Evolutionary conservation across 768 basidiomycete genomes (phyloP).

Genomic region (Boletus vinaceobasis): DNA sequence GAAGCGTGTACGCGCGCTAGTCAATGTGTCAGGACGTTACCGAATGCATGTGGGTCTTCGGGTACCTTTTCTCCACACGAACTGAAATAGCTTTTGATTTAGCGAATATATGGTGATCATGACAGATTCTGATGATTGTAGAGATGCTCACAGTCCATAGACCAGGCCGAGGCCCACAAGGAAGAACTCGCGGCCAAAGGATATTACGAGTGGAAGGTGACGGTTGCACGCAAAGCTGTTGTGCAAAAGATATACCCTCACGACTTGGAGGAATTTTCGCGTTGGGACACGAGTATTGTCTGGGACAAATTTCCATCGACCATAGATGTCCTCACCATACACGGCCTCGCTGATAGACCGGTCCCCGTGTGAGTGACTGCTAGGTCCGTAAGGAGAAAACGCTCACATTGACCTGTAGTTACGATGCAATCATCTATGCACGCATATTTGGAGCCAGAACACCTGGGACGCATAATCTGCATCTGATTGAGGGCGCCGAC

Average conservation of each 20-base stretch:
- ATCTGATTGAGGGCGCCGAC: constrained; percentile 70
- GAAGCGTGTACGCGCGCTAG: constrained; percentile 52
- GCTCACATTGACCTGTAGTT: constrained; percentile 38
- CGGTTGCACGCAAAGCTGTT: constrained; percentile 62
- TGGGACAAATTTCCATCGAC: constrained; percentile 63
- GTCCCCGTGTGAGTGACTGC: constrained; percentile 61
- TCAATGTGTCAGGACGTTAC: constrained; percentile 76
- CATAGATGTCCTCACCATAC: constrained; percentile 70
- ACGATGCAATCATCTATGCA: constrained; percentile 70
- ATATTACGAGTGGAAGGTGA: constrained; percentile 57
- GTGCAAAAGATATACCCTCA: constrained; percentile 51
- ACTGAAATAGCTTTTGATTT: constrained; percentile 1
- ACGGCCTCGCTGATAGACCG: constrained; percentile 65
- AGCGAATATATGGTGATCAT: constrained; percentile 30
- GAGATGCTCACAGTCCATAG: constrained; percentile 17
- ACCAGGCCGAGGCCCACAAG: constrained; percentile 36
- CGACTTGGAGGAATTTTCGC: constrained; percentile 59
- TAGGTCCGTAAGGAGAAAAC: neutral
- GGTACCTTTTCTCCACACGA: neutral
- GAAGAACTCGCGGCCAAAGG: constrained; percentile 54
- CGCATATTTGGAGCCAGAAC: constrained; percentile 51
- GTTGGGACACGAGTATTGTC: constrained; percentile 64
- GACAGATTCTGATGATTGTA: neutral
- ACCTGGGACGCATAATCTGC: constrained; percentile 69
- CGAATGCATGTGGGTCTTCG: constrained; percentile 63